Percentiles rank a stretch among this genome's conserved stretches.
Conservation (phyloP, 805 yeast genomes). For the Kodamaea laetipori region DNA sequence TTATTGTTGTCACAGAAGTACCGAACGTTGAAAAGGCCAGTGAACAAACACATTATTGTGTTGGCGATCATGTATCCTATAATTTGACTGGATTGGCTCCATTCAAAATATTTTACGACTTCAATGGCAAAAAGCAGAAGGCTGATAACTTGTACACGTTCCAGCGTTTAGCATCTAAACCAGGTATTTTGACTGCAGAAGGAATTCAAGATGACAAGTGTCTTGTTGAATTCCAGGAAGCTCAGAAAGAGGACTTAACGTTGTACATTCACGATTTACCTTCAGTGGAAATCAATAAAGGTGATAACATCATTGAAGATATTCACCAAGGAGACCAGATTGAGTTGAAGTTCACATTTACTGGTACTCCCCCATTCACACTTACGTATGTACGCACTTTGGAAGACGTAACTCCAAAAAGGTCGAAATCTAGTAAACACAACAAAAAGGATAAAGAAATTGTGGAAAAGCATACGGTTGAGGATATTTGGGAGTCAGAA, state of each 20-base stretch:
- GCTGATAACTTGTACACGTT: slow-evolving; percentile 53
- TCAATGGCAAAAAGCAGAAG: slow-evolving; percentile 60
- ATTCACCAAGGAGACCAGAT: slow-evolving; percentile 95
- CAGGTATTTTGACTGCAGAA: slow-evolving; percentile 72
- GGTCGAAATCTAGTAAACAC: slow-evolving; percentile 25
- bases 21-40: slow-evolving; percentile 58
- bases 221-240: slow-evolving; percentile 54
- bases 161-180: slow-evolving; percentile 73
- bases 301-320: slow-evolving; percentile 73
- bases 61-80: slow-evolving; percentile 85
- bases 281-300: slow-evolving; percentile 81
- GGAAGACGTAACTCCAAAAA: slow-evolving; percentile 25
- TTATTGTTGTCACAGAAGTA: slow-evolving; percentile 69
- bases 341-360: slow-evolving; percentile 77
- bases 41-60: slow-evolving; percentile 62
- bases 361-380: slow-evolving; percentile 89
- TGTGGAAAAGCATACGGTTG: slow-evolving; percentile 60
- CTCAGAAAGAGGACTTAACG: slow-evolving; percentile 34
- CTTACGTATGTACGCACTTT: slow-evolving; percentile 80
- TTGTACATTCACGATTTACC: slow-evolving; percentile 51
- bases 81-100: slow-evolving; percentile 80
- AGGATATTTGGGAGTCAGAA: slow-evolving; percentile 68
- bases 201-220: slow-evolving; percentile 80
- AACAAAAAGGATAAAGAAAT: slow-evolving; percentile 26
- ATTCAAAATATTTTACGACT: slow-evolving; percentile 70